Evolutionary conservation across 139 green algal genomes (phyloP).

Genomic region (Volvox africanus): DNA sequence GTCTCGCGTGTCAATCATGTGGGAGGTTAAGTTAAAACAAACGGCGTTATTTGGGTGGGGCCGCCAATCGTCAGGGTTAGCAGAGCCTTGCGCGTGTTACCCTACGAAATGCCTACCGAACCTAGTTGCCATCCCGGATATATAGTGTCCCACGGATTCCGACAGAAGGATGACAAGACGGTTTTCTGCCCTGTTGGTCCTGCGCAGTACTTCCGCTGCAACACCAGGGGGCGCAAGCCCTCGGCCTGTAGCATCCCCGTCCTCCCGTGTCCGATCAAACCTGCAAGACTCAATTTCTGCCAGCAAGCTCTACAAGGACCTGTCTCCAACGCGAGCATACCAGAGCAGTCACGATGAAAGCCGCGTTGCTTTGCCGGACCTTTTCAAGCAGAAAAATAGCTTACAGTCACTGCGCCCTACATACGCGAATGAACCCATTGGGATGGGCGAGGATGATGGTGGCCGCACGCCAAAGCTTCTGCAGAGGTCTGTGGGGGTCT

Average conservation of each 20-base stretch:
- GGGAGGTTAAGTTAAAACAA: no score
- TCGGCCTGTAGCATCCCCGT: not conserved
- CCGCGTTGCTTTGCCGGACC: slow-evolving; percentile 39
- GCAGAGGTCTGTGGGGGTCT: slow-evolving; percentile 16
- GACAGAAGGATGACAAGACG: no score
- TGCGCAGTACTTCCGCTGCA: not conserved
- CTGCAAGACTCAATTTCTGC: slow-evolving; percentile 32
- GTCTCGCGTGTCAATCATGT: no score
- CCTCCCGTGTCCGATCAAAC: slow-evolving; percentile 21
- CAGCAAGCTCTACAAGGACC: slow-evolving; percentile 45
- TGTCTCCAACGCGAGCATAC: slow-evolving; percentile 16
- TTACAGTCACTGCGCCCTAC: slow-evolving; percentile 39
- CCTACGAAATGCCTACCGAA: no score
- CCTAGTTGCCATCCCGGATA: no score
- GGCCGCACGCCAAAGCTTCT: slow-evolving; percentile 44
- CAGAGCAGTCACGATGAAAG: slow-evolving; percentile 10
- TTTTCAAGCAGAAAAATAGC: slow-evolving; percentile 43
- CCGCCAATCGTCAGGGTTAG: no score
- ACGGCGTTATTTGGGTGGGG: no score
- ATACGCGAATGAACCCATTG: slow-evolving; percentile 24
- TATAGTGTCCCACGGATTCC: no score
- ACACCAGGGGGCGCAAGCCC: not conserved
- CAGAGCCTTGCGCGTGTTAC: no score
- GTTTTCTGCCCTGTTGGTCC: not conserved
- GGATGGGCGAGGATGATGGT: not conserved